phyloP scores from a whole-genome alignment of 2,329 filamentous ascomycete genomes.

The Verticillium dahliae region DNA sequence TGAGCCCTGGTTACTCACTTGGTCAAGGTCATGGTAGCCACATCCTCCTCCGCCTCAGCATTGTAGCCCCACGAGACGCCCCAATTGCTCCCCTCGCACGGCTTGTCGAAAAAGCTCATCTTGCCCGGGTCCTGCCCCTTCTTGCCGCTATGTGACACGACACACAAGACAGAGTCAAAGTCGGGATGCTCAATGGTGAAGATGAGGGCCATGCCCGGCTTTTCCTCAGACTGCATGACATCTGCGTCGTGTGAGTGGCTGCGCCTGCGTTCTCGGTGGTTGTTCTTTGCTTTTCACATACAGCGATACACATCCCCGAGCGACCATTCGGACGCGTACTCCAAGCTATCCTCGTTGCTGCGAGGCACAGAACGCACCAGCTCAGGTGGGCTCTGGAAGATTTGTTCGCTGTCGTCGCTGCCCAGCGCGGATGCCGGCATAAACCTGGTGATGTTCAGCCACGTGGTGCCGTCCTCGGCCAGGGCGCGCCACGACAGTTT shows the following conservation, averaged over 20 bases:
- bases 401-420: not conserved
- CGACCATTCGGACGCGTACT: slow-evolving; percentile 5
- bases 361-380: not conserved
- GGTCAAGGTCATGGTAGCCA: slow-evolving; percentile 21
- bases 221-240: not conserved
- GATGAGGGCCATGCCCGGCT: not conserved
- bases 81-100: slow-evolving; percentile 19
- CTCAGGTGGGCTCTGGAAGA: not conserved
- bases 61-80: slow-evolving; percentile 24
- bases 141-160: slow-evolving; percentile 4
- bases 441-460: not conserved
- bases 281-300: not conserved
- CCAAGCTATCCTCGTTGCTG: not conserved
- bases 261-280: not conserved
- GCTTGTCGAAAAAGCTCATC: slow-evolving; percentile 16
- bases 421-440: not conserved
- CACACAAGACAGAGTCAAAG: slow-evolving; percentile 10
- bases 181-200: not conserved
- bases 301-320: slow-evolving; percentile 8
- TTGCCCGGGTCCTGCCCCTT: slow-evolving; percentile 9
- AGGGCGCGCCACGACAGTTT: slow-evolving; percentile 1
- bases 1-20: slow-evolving; percentile 16
- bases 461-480: not conserved
- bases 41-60: slow-evolving; percentile 13
- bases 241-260: not conserved